These are phyloP conservation scores for Mayamaea pseudoterrestris DNA, from an alignment of 108 stramenopile species.

Conservation along the genomic window DNA sequence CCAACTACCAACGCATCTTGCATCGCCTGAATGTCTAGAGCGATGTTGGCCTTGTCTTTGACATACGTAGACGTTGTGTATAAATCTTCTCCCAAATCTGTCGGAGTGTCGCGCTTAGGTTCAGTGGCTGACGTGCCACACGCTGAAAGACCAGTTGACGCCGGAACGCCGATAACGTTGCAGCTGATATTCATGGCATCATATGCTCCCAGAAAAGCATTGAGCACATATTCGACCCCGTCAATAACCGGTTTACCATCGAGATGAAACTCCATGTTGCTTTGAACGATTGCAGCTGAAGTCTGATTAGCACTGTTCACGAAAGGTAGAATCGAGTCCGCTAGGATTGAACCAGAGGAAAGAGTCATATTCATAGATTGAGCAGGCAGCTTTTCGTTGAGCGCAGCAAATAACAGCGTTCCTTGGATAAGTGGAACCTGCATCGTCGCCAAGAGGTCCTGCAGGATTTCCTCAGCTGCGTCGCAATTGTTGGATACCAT, in stretches of 20 bases:
- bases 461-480: slow-evolving; percentile 20
- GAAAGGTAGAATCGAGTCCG: slow-evolving; percentile 43
- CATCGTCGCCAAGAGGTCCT: slow-evolving; percentile 9
- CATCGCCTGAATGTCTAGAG: slow-evolving; percentile 52
- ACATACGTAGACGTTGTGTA: slow-evolving; percentile 69
- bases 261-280: slow-evolving; percentile 12
- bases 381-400: neutral
- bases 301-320: slow-evolving; percentile 22
- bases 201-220: slow-evolving; percentile 23
- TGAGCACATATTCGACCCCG: slow-evolving; percentile 10
- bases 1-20: slow-evolving; percentile 29
- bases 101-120: slow-evolving; percentile 31
- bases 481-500: slow-evolving; percentile 21
- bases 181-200: slow-evolving; percentile 22
- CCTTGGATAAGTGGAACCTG: slow-evolving; percentile 47
- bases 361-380: slow-evolving; percentile 5
- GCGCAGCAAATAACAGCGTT: slow-evolving; percentile 22
- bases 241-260: slow-evolving; percentile 7
- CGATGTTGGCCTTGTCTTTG: slow-evolving; percentile 54
- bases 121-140: slow-evolving; percentile 4
- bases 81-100: slow-evolving; percentile 44
- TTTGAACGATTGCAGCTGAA: slow-evolving; percentile 22
- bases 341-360: slow-evolving; percentile 30
- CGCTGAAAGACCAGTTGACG: neutral
- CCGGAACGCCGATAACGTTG: slow-evolving; percentile 21